Evolutionary conservation across 2,329 filamentous ascomycete species (phyloP), one percentile per base, ranked within the genome.

Genomic region (Epichloe baconii): DNA sequence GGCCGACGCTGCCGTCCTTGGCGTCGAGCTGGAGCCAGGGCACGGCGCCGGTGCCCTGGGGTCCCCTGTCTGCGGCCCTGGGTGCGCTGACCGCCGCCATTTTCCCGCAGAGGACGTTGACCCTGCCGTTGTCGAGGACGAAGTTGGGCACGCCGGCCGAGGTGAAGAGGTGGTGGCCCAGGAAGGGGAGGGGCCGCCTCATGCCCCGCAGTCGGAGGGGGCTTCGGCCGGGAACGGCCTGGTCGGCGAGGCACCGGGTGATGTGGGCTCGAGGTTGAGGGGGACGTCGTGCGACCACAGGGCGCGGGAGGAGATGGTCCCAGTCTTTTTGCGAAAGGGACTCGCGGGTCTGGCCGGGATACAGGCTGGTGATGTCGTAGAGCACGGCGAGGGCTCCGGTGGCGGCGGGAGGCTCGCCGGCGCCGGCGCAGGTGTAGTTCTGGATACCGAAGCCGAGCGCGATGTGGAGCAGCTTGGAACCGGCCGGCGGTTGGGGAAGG

Each of bases 81-180:
- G 84, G 83, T 0, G 83, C 80, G 36, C 70, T 59, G 41, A 78
- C 71, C 37, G 60, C 63, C 35, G 67, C 72, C 41, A 71, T 55
- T 66, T 80, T 80, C 62, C 72, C 73, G 50, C 61, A 70, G 56
- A 74, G 65, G 60, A 71, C 63, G 57, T 69, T 64, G 34, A 65
- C 60, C 37, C 62, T 59, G 40, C 65, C 61, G 6, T 59, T 62
- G 48, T 66, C 61, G 38, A 86, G 69, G 53, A 78, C 71, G 62
- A 87, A 88, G 12, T 73, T 79, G 1, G 85, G 84, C 0, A 69
- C 65, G 55, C 73, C 66, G 44, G 60, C 55, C 45, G 55, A 54
- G 64, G 75, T 76, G 71, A 88, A 88, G 74, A 73, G 85, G 72
- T 88, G 85, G 58, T 79, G 74, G 34, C 84, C 85, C 14, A 82